Conservation (phyloP, 352 stramenopile species). For the Pythium periplocum region DNA sequence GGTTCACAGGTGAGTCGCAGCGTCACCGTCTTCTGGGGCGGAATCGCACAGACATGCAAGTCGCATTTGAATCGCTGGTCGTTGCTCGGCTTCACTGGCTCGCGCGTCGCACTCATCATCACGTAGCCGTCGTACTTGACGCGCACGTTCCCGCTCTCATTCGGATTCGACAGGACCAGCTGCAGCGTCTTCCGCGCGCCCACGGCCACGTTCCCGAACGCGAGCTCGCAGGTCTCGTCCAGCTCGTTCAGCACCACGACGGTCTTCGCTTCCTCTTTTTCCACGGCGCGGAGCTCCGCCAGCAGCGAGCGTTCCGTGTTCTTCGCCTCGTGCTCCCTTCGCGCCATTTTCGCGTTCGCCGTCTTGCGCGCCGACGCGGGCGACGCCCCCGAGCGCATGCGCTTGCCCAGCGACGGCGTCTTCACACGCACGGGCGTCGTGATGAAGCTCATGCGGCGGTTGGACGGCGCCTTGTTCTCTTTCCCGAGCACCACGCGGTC, state of each 20-base stretch:
- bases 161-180: constrained; percentile 56
- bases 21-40: constrained; percentile 39
- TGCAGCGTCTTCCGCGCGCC: constrained; percentile 39
- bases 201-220: constrained; percentile 48
- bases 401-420: constrained; percentile 1
- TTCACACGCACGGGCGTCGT: neutral
- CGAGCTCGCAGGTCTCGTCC: constrained; percentile 26
- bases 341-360: neutral
- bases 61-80: constrained; percentile 62
- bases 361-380: neutral
- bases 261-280: neutral
- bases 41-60: constrained; percentile 64
- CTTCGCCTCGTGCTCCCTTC: neutral
- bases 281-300: neutral
- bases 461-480: constrained; percentile 1
- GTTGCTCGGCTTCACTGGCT: constrained; percentile 6
- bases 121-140: constrained; percentile 69
- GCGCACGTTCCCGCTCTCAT: constrained; percentile 45
- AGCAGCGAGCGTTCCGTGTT: neutral
- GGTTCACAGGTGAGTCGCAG: constrained; percentile 68
- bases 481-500: neutral
- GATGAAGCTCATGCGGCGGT: neutral
- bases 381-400: neutral
- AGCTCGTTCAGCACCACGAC: constrained; percentile 49
- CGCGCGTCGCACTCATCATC: constrained; percentile 20